Conservation (phyloP, 306 rosid genomes). For the Phaseolus lunatus region DNA sequence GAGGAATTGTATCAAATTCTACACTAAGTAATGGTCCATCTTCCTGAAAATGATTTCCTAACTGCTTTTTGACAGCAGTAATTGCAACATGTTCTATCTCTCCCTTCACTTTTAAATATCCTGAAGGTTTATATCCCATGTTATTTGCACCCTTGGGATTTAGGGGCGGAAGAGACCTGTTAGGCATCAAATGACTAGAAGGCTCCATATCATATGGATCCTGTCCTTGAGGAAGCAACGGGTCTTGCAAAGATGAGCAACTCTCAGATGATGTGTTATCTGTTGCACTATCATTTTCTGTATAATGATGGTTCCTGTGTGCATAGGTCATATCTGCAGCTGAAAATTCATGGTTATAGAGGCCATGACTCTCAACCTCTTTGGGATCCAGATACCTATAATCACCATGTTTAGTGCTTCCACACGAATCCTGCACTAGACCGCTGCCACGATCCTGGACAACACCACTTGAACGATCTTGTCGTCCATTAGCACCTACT, state of each 20-base stretch:
- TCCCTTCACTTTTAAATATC: conserved; percentile 94
- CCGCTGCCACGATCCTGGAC: conserved; percentile 95
- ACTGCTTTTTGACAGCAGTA: conserved; percentile 91
- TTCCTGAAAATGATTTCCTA: conserved; percentile 74
- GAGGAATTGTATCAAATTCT: conserved; percentile 91
- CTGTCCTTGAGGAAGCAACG: conserved; percentile 64
- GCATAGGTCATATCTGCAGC: conserved; percentile 59
- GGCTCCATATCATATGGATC: conserved; percentile 68
- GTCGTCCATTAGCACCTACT: conserved; percentile 71
- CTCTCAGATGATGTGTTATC: conserved; percentile 91
- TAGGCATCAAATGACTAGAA: conserved; percentile 63
- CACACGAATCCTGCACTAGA: conserved; percentile 94
- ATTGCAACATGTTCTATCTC: conserved; percentile 97
- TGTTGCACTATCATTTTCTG: conserved; percentile 65
- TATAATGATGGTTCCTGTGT: conserved; percentile 50
- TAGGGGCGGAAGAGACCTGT: conserved; percentile 61
- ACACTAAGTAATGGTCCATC: conserved; percentile 92
- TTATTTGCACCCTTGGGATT: conserved; percentile 61
- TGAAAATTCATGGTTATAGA: conserved; percentile 63
- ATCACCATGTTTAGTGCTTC: conserved; percentile 92
- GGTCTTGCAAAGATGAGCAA: conserved; percentile 78
- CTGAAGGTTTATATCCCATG: conserved; percentile 83
- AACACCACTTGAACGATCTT: conserved; percentile 89
- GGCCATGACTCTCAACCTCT: conserved; percentile 94
- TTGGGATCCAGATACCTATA: conserved; percentile 77